Conservation (phyloP, 768 basidiomycete genomes). For the Suillus americanus region DNA sequence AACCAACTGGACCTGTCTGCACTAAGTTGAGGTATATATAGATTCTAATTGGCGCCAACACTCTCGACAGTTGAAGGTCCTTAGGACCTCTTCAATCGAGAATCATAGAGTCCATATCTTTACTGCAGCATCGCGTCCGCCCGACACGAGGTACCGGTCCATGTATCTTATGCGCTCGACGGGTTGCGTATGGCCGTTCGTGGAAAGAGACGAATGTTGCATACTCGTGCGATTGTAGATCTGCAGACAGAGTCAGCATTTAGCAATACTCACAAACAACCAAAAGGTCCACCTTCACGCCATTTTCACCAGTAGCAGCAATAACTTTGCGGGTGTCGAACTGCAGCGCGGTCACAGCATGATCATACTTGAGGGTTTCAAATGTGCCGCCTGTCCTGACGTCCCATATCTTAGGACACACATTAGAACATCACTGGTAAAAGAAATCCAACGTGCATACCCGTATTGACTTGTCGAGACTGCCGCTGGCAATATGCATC, state of each 20-base stretch:
- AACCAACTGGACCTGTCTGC: not conserved
- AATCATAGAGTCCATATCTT: constrained; percentile 91
- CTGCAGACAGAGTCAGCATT: constrained; percentile 37
- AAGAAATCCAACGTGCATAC: constrained; percentile 42
- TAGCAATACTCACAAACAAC: not conserved
- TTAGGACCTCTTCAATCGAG: not conserved
- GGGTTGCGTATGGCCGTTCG: constrained; percentile 93
- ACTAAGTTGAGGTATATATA: constrained; percentile 5
- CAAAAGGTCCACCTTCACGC: constrained; percentile 65
- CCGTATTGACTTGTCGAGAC: constrained; percentile 89
- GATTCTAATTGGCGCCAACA: constrained; percentile 5
- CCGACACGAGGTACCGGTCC: constrained; percentile 92
- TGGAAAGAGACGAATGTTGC: constrained; percentile 79
- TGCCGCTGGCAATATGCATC: constrained; percentile 87
- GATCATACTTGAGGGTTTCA: constrained; percentile 89
- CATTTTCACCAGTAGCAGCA: constrained; percentile 91
- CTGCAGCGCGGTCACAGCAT: constrained; percentile 87
- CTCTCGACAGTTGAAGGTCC: not conserved
- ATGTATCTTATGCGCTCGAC: constrained; percentile 90
- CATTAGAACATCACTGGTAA: constrained; percentile 2
- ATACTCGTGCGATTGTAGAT: constrained; percentile 94
- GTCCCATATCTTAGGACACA: constrained; percentile 81
- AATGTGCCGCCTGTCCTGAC: constrained; percentile 84
- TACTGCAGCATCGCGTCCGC: constrained; percentile 80
- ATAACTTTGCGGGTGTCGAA: constrained; percentile 95